These are phyloP conservation scores for Huiozyma naganishii DNA, from an alignment of 805 yeast genomes.

Conservation along the genomic window DNA sequence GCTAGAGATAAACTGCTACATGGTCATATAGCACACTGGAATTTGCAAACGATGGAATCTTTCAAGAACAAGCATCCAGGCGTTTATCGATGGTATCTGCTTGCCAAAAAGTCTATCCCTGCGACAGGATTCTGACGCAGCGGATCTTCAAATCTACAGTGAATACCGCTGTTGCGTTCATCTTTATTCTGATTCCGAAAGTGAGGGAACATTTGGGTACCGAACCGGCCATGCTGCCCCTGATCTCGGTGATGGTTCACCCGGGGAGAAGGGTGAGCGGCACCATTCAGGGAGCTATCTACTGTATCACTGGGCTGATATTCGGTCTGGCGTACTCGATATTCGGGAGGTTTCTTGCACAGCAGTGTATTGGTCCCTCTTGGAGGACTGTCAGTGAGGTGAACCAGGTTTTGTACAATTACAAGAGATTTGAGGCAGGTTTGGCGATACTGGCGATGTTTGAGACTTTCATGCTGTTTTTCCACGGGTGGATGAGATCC, in stretches of 20 bases:
- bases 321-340: slow-evolving; percentile 35
- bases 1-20: too few relatives aligned
- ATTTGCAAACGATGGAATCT: slow-evolving; percentile 1
- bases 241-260: slow-evolving; percentile 38
- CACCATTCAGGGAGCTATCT: slow-evolving; percentile 33
- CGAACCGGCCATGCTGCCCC: slow-evolving; percentile 35
- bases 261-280: slow-evolving; percentile 42
- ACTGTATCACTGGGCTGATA: slow-evolving; percentile 33
- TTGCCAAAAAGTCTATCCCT: slow-evolving; percentile 16
- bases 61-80: slow-evolving; percentile 1
- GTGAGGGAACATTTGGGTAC: slow-evolving; percentile 29
- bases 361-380: slow-evolving; percentile 26
- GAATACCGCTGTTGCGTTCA: slow-evolving; percentile 33
- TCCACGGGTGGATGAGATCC: slow-evolving; percentile 41
- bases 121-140: slow-evolving; percentile 26
- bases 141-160: slow-evolving; percentile 31
- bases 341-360: slow-evolving; percentile 34
- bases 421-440: slow-evolving; percentile 29
- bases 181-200: slow-evolving; percentile 31
- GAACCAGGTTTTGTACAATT: slow-evolving; percentile 23
- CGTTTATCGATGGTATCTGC: background rate
- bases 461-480: slow-evolving; percentile 36
- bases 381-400: slow-evolving; percentile 23
- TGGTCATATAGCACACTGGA: background rate
- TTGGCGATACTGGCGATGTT: slow-evolving; percentile 35